phyloP scores from a whole-genome alignment of 768 basidiomycete species.

The Boletus vermiculosoides region DNA sequence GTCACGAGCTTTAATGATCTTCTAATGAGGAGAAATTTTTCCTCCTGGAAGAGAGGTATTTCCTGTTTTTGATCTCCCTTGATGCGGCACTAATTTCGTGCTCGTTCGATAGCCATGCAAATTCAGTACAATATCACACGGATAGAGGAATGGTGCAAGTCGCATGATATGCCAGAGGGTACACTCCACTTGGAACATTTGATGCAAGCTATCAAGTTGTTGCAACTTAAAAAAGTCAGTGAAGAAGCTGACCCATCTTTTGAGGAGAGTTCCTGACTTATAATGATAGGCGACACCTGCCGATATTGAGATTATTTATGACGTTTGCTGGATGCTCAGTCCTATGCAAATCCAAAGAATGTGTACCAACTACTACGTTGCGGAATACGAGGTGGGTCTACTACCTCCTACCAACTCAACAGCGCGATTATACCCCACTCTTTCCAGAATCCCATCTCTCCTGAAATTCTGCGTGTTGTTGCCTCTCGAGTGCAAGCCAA shows the following conservation, averaged over 20 bases:
- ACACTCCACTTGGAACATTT: conserved; percentile 96
- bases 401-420: background rate
- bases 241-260: background rate
- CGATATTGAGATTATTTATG: conserved; percentile 98
- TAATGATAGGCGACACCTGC: conserved; percentile 73
- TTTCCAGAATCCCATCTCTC: conserved; percentile 87
- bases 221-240: conserved; percentile 93
- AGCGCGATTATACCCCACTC: conserved; percentile 1
- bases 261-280: background rate
- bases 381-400: conserved; percentile 87
- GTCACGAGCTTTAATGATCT: conserved; percentile 98
- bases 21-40: conserved; percentile 97
- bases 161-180: conserved; percentile 99
- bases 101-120: conserved; percentile 80
- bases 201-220: conserved; percentile 98
- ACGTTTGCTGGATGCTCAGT: conserved; percentile 99
- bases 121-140: conserved; percentile 99
- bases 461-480: conserved; percentile 95
- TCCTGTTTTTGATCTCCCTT: conserved; percentile 6
- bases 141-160: conserved; percentile 99
- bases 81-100: background rate
- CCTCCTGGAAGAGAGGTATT: conserved; percentile 98
- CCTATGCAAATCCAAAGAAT: conserved; percentile 99
- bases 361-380: conserved; percentile 98
- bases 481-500: conserved; percentile 94